Evolutionary conservation across 495 filamentous ascomycete genomes (phyloP), one percentile per base, ranked within the genome.

Genomic region (Trichoderma erinaceum): DNA sequence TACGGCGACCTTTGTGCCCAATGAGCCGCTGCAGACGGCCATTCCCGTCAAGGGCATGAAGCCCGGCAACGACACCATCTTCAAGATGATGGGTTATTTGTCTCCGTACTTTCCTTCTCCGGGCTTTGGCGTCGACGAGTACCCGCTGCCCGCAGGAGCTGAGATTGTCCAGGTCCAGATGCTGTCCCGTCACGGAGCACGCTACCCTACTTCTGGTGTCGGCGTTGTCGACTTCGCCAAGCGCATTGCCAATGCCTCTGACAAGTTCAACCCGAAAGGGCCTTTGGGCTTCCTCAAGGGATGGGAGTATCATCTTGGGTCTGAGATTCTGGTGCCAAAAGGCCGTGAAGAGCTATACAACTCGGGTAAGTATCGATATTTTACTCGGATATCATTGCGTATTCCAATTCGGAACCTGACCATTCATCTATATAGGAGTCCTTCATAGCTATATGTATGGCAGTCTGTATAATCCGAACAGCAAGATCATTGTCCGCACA

Each of bases 181-280:
- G 50, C 81, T 96, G 52, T 90, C 89, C 7, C 84, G 92, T 6
- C 92, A 96, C 77, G 92, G 92, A 13, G 89, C 89, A 11, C 83
- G 92, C 69, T 89, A 90, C 75, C 92, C 92, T 25, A 93, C 91
- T 0, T 71, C 73, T 2, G 78, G 80, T 25, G 74, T 72, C 10
- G 92, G 92, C 72, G 80, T 80, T 16, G 68, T 72, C 21, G 77
- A 85, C 10, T 79, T 93, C 64, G 74, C 83, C 6, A 77, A 78
- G 4, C 87, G 93, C 65, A 84, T 93, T 41, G 72, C 74, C 12
- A 82, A 79, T 61, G 87, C 84, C 15, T 82, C 75, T 1, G 75
- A 80, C 3, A 89, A 86, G 70, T 76, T 78, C 4, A 81, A 81
- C n/a, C 77, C 80, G 15, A 86, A 85, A 61, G 78, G 79, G 76